phyloP scores from a whole-genome alignment of 495 filamentous ascomycete species.

The Rostrohypoxylon terebratum region DNA sequence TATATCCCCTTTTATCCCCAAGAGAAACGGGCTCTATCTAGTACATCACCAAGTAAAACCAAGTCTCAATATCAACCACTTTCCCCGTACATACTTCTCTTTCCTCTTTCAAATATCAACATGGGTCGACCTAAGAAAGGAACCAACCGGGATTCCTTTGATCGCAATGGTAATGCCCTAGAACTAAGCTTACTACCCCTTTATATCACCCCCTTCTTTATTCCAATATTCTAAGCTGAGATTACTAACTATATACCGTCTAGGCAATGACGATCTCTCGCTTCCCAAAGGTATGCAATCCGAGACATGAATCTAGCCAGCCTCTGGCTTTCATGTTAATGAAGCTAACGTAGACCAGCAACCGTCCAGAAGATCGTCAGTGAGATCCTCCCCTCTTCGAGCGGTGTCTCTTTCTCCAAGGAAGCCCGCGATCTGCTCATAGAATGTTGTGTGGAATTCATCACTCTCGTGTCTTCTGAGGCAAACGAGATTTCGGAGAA shows the following conservation, averaged over 20 bases:
- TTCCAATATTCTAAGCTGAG: not conserved
- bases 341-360: constrained; percentile 62
- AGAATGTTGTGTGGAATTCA: constrained; percentile 99
- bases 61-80: not conserved
- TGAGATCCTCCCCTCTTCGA: constrained; percentile 84
- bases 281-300: constrained; percentile 83
- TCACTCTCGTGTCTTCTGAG: constrained; percentile 95
- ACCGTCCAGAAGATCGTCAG: constrained; percentile 98
- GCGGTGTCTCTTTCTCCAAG: constrained; percentile 79
- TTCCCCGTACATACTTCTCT: not conserved
- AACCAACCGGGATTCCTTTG: not conserved
- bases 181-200: not conserved
- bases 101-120: constrained; percentile 8
- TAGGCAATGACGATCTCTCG: constrained; percentile 91
- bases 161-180: constrained; percentile 8
- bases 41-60: not conserved
- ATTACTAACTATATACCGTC: constrained; percentile 40
- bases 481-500: constrained; percentile 99
- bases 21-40: not conserved
- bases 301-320: not conserved
- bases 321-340: not conserved
- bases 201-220: constrained; percentile 10
- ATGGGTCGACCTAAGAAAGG: constrained; percentile 26
- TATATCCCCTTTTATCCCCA: not conserved
- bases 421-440: constrained; percentile 95